A percentile compares a stretch with the other conserved stretches of the same genome.
Conservation (phyloP, 164 flowering plant species). For the Vitis vinifera region ASM3070453v1 NC_081810.1:21286501-21287000, state of each 20-base stretch:
- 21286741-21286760: conserved; percentile 67
- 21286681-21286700: conserved; percentile 75
- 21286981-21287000: neutral
- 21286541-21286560: conserved; percentile 74
- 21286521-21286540: conserved; percentile 86
- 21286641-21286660: conserved; percentile 93
- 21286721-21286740: conserved; percentile 72
- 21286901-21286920: conserved; percentile 85
- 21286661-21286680: conserved; percentile 88
- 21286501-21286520: conserved; percentile 77
- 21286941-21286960: neutral
- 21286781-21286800: conserved; percentile 73
- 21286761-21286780: conserved; percentile 69
- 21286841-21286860: conserved; percentile 69
- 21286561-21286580: conserved; percentile 71
- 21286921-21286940: neutral
- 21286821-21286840: conserved; percentile 92
- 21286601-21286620: conserved; percentile 61
- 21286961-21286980: neutral
- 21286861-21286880: conserved; percentile 38
- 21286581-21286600: conserved; percentile 56
- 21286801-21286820: conserved; percentile 78
- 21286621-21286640: conserved; percentile 79
- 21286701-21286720: conserved; percentile 60
- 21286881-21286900: conserved; percentile 82